Base-by-base conservation (phyloP, 192 early-diverging fungal genomes). In the Podila minutissima region DNA sequence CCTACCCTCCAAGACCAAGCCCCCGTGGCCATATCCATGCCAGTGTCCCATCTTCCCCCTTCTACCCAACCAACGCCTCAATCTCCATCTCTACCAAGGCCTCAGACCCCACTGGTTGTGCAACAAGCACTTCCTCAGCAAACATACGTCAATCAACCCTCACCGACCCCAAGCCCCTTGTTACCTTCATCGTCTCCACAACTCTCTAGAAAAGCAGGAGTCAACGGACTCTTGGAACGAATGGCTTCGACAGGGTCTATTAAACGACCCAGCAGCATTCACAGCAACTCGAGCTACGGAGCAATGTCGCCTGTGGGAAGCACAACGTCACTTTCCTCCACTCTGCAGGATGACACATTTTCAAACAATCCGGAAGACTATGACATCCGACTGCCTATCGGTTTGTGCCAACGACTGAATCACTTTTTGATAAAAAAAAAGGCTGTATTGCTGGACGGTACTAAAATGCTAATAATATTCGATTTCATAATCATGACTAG, bases 281-380 rank as follows among this genome's bases (percentile, higher is more conserved):
- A 73, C 62, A 81, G 66, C n/a, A 67, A 49, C 59, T 69, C 66
- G 53, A 66, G 71, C 28, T 50, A 35, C 3, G 24, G 48, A 48
- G 46, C 67, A 41, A 37, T 66, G 29, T 81, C 77, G 4, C 77
- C 66, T 61, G 33, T 69, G 13, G 67, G 77, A 32, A 73, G 55
- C 33, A 62, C 61, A 19, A 65, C 75, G 19, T 65, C 75, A 22
- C 62, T 37, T 51, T 41, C 61, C 5, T 58, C 69, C 28, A 60
- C 26, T 29, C 29, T 63, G 17, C 66, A 62, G 20, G 77, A 81
- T 41, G 77, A 81, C 51, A 49, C 72, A 38, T 81, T 81, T 46
- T 81, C 77, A 51, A 81, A 73, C 49, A 81, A 81, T 31, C 77
- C 77, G 48, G 77, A 81, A 55, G 77, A 81, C 46, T 81, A 81